These are phyloP conservation scores for Silene coronaria DNA, from an alignment of 179 eudicot species.

Conservation along the genomic window DNA sequence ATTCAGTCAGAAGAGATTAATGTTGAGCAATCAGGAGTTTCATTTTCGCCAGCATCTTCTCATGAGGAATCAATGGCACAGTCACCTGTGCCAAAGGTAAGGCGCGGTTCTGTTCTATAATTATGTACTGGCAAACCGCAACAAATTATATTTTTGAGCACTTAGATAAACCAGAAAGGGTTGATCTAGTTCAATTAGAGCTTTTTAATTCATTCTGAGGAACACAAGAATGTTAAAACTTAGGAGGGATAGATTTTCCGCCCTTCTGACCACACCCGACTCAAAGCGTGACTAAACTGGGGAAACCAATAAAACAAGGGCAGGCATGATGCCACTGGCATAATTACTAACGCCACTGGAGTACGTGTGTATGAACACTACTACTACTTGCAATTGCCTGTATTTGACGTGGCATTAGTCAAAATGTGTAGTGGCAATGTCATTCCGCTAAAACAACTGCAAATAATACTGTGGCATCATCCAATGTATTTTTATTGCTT, in stretches of 20 bases:
- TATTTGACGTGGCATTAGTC: too few relatives aligned
- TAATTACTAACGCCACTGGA: too few relatives aligned
- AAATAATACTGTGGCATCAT: not conserved
- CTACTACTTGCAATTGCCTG: too few relatives aligned
- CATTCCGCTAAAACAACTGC: not conserved
- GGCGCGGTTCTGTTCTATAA: not conserved
- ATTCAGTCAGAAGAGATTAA: slow-evolving; percentile 57
- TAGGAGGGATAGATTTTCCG: not conserved
- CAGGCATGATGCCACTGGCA: too few relatives aligned
- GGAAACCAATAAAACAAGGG: not conserved
- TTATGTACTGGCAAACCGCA: not conserved
- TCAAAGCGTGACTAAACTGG: not conserved
- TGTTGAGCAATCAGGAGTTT: slow-evolving; percentile 54
- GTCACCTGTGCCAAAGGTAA: slow-evolving; percentile 70
- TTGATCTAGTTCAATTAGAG: not conserved
- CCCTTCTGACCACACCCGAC: not conserved
- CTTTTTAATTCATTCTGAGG: not conserved
- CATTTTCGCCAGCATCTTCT: slow-evolving; percentile 46
- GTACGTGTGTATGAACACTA: too few relatives aligned
- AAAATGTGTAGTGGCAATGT: too few relatives aligned
- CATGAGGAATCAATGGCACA: slow-evolving; percentile 46
- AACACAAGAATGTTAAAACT: not conserved
- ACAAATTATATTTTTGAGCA: not conserved
- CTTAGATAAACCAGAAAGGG: not conserved
- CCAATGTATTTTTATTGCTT: not conserved